phyloP scores from a whole-genome alignment of 345 rosid species.

The Salix koriyanagi region DNA sequence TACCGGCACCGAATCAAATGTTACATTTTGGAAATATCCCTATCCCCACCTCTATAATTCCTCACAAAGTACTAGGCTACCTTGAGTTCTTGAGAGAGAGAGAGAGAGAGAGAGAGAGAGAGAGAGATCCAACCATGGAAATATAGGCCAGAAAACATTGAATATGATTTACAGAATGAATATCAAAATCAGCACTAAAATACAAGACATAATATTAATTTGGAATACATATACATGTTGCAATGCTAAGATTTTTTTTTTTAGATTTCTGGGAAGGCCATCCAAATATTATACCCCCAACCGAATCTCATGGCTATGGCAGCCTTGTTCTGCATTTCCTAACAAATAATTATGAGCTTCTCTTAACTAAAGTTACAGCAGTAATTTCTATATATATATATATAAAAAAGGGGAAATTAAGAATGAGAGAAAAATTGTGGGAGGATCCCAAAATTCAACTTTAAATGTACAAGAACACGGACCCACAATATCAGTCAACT shows the following conservation, averaged over 20 bases:
- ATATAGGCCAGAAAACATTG: not conserved
- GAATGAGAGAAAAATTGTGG: slow-evolving; percentile 13
- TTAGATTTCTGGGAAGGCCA: slow-evolving; percentile 28
- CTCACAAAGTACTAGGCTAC: too few species aligned
- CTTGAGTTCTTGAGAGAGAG: not conserved
- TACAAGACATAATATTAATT: slow-evolving; percentile 16
- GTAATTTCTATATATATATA: slow-evolving; percentile 29
- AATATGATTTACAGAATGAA: not conserved
- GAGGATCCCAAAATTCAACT: slow-evolving; percentile 18
- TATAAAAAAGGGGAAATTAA: slow-evolving; percentile 11
- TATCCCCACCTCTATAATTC: not conserved
- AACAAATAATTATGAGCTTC: slow-evolving; percentile 23
- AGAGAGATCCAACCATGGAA: not conserved
- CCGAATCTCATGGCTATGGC: slow-evolving; percentile 32
- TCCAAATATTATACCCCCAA: slow-evolving; percentile 43
- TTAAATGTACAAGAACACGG: slow-evolving; percentile 34
- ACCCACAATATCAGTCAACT: slow-evolving; percentile 31
- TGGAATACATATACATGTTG: slow-evolving; percentile 17
- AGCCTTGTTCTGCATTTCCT: slow-evolving; percentile 41
- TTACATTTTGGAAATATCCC: too few species aligned
- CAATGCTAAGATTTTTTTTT: not conserved
- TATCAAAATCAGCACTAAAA: slow-evolving; percentile 8
- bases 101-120: not conserved
- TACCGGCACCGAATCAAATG: not conserved
- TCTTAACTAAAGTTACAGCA: slow-evolving; percentile 25